Percentiles rank a stretch among this genome's conserved stretches.
Conservation (phyloP, 768 basidiomycete species). For the Russula foetens region DNA sequence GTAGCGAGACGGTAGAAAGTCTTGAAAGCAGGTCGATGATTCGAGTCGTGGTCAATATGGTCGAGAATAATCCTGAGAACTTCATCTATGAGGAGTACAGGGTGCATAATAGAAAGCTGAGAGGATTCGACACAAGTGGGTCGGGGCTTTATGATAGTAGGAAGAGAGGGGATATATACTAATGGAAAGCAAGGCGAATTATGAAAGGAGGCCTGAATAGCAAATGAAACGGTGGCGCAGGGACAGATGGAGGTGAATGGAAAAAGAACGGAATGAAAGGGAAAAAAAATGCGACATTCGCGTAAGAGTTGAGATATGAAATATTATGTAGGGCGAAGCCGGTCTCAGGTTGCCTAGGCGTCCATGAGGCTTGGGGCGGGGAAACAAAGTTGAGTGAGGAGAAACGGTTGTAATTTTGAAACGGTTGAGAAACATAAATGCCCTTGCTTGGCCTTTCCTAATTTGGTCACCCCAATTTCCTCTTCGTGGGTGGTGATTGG, state of each 20-base stretch:
- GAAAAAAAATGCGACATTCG: neutral
- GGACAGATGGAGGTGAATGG: neutral
- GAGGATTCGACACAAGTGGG: neutral
- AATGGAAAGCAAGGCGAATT: neutral
- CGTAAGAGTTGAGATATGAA: neutral
- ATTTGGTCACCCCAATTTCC: neutral
- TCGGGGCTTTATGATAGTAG: neutral
- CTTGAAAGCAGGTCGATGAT: conserved; percentile 3
- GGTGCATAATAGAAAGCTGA: conserved; percentile 9
- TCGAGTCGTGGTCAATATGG: conserved; percentile 12
- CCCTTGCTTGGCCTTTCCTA: neutral
- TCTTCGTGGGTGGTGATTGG: conserved; percentile 3
- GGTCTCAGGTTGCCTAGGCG: conserved; percentile 15
- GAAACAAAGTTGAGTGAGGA: conserved; percentile 4
- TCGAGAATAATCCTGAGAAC: conserved; percentile 18
- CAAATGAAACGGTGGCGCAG: neutral
- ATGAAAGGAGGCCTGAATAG: neutral
- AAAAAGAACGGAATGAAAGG: neutral
- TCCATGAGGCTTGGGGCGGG: conserved; percentile 1
- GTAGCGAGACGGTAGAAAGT: conserved; percentile 17
- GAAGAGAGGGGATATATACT: neutral
- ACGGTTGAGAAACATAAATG: too few species aligned
- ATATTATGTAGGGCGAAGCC: neutral
- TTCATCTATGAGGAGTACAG: conserved; percentile 20
- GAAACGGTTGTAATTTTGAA: too few species aligned